These are phyloP conservation scores for Coemansia nantahalensis DNA, from an alignment of 192 early-diverging fungal genomes.

Conservation along the genomic window DNA sequence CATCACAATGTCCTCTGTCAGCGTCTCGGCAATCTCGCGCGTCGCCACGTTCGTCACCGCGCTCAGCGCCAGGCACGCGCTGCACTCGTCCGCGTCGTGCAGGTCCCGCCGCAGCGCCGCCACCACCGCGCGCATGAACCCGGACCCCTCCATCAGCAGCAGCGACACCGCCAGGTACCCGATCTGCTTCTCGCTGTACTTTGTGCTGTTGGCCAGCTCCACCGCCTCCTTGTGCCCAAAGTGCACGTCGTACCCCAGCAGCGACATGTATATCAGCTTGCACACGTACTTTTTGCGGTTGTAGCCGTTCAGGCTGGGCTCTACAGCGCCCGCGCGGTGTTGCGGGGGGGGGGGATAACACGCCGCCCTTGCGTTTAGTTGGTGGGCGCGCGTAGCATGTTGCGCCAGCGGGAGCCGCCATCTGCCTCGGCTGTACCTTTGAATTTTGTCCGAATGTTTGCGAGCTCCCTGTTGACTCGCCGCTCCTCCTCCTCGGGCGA, in stretches of 20 bases:
- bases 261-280: constrained; percentile 99
- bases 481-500: constrained; percentile 97
- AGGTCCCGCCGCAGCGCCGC: constrained; percentile 89
- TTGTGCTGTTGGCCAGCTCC: constrained; percentile 80
- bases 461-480: constrained; percentile 98
- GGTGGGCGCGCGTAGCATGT: too few species aligned
- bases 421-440: constrained; percentile 29
- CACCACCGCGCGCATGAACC: constrained; percentile 78
- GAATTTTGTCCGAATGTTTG: constrained; percentile 98
- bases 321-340: too few species aligned
- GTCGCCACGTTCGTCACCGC: constrained; percentile 97
- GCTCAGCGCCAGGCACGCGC: constrained; percentile 88
- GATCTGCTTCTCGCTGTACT: constrained; percentile 99
- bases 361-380: too few species aligned
- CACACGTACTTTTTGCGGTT: constrained; percentile 99
- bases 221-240: constrained; percentile 98
- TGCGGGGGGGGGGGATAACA: too few species aligned
- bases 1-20: constrained; percentile 80
- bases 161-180: constrained; percentile 96
- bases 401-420: too few species aligned
- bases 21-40: constrained; percentile 83
- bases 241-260: constrained; percentile 97
- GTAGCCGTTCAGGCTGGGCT: constrained; percentile 90
- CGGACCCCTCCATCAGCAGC: constrained; percentile 84
- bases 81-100: constrained; percentile 79